Evolutionary conservation across 441 rosid genomes (phyloP), one percentile per base, ranked within the genome.

Genomic region (Arabidopsis lyrata): DNA sequence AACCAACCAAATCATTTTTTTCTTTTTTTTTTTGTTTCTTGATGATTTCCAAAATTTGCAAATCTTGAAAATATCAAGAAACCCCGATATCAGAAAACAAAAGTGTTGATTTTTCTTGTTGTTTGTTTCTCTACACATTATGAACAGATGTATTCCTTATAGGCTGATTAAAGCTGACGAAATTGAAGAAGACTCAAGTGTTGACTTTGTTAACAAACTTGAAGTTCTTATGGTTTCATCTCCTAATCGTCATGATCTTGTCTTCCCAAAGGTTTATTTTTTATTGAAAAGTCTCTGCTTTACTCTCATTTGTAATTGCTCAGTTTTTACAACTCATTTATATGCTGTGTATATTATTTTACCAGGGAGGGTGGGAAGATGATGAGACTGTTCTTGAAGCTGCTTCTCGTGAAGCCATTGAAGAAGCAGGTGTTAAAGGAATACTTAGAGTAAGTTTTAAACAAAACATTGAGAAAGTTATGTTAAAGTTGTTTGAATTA

Each of bases 341-440:
- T n/a, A n/a, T n/a, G n/a, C n/a, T n/a, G n/a, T n/a, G n/a, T n/a
- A n/a, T n/a, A n/a, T n/a, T n/a, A n/a, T n/a, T n/a, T 47, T 8
- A 7, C 13, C 80, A 90, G 97, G 98, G 98, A 50, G 98, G 97
- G 69, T 93, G 98, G 98, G 98, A 93, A 76, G 83, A 93, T 78
- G 98, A 93, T 76, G 98, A 93, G 82, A 87, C 97, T 48, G 76
- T 88, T 38, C 68, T 68, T 18, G 93, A 93, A 84, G 97, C 98
- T 54, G 98, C 98, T 14, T 76, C 93, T 72, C 93, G 97, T 22
- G 98, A 90, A 85, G 92, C 98, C 41, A 72, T 84, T 35, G 98
- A 93, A 83, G 98, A 93, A 75, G 97, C 98, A 0, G 98, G 98
- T 76, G 91, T 93, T 11, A 87, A 77, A 84, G 97, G 98, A 82